Evolutionary conservation across 306 rosid species (phyloP).

Genomic region (Vigna nakashimae): DNA sequence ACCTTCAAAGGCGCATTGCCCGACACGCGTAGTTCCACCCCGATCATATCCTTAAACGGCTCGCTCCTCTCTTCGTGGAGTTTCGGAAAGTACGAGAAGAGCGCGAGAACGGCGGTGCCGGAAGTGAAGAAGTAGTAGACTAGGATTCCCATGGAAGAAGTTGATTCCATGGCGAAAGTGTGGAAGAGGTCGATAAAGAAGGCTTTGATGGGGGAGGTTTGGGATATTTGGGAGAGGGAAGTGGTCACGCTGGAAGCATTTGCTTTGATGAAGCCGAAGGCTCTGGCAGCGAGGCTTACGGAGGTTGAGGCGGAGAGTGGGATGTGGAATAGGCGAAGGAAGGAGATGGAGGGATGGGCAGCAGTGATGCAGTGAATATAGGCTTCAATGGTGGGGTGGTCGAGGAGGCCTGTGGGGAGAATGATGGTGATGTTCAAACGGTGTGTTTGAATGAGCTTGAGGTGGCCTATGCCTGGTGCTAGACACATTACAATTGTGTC

Average conservation of each 20-base stretch:
- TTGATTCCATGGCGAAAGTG: neutral
- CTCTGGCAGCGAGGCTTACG: neutral
- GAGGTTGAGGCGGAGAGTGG: neutral
- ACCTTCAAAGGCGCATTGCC: too few relatives aligned
- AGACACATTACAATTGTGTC: too few relatives aligned
- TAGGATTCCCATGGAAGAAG: conserved; percentile 8
- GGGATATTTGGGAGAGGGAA: neutral
- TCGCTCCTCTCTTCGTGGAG: neutral
- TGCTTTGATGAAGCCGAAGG: conserved; percentile 6
- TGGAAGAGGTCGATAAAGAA: conserved; percentile 41
- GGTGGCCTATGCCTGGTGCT: too few relatives aligned
- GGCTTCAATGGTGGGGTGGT: conserved; percentile 26
- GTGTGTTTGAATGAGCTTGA: too few relatives aligned
- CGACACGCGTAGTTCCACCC: too few relatives aligned
- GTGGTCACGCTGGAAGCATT: conserved; percentile 22
- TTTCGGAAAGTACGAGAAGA: conserved; percentile 26
- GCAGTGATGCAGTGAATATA: conserved; percentile 40
- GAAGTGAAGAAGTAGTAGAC: conserved; percentile 47
- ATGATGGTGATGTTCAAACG: conserved; percentile 10
- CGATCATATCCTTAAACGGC: neutral
- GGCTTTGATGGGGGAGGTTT: neutral
- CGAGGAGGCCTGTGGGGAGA: conserved; percentile 30
- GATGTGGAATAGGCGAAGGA: conserved; percentile 21
- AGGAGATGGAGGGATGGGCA: conserved; percentile 40
- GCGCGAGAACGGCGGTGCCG: conserved; percentile 25